Base-by-base conservation (phyloP, 768 basidiomycete genomes). In the Russula emetica region DNA sequence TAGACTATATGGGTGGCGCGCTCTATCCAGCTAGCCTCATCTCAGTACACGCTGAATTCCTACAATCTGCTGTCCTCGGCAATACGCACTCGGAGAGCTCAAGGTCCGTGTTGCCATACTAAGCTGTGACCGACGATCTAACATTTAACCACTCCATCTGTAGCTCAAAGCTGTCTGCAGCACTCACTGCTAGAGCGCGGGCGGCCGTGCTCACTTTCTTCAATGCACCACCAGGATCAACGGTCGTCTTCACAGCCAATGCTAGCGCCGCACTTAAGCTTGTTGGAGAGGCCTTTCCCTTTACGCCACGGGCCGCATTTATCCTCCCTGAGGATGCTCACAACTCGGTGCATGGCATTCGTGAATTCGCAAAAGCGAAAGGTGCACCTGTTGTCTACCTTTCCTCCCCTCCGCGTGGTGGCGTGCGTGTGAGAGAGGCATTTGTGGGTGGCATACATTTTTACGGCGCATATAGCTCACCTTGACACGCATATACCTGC, bases 81-180 rank as follows among this genome's bases (percentile, higher is more conserved):
- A 92, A 93, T 72, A 92, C 91, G 1, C 91, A 93, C 73, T 92
- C 90, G 0, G 82, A 89, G 70, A 92, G 85, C 72, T 85, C 88
- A 66, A 87, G 87, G 91, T 87, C 70, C 71, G 73, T 24, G 11
- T 49, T 40, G 1, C 30, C 32, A 28, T n/a, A 11, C 24, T 11
- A 5, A 18, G 10, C 18, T 53, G 32, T 22, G 14, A 14, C 36
- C 13, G 5, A 9, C 32, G 7, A 11, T 47, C 10, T 22, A 16
- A 22, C 18, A 8, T 26, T 7, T 52, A 30, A 56, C 53, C 40
- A 50, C 11, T 36, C 32, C 44, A 11, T 38, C 58, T 14, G 32
- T 70, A 93, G 92, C 69, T 92, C 91, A 10, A 82, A 79, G 66
- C 72, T 92, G 54, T 91, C 90, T 16, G 74, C 88, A 11, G 77